Evolutionary conservation across 1,139 yeast genomes (phyloP).

Genomic region (Saccharomyces hybrid): DNA sequence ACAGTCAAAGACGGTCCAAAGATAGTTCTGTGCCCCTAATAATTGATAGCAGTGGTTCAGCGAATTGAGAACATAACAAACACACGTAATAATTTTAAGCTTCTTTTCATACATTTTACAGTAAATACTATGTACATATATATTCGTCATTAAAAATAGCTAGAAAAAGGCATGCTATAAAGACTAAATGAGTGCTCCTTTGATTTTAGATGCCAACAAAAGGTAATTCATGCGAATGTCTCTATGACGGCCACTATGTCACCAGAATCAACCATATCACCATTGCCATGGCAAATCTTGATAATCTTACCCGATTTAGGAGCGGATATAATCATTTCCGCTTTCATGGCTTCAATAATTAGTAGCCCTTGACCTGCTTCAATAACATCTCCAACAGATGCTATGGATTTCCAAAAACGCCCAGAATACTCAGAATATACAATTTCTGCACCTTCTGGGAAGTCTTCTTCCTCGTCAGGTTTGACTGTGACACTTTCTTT

Average conservation of each 20-base stretch:
- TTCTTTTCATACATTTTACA: neutral
- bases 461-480: conserved; percentile 42
- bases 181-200: neutral
- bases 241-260: conserved; percentile 75
- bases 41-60: neutral
- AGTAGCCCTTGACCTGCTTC: conserved; percentile 70
- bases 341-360: conserved; percentile 96
- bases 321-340: conserved; percentile 85
- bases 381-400: conserved; percentile 71
- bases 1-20: conserved; percentile 20
- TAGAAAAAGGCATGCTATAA: neutral
- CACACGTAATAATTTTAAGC: neutral
- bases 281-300: conserved; percentile 71
- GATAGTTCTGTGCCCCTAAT: conserved; percentile 28
- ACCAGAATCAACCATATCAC: conserved; percentile 95
- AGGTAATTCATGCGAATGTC: neutral
- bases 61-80: neutral
- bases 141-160: neutral
- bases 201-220: neutral
- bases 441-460: conserved; percentile 68
- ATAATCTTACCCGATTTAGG: conserved; percentile 68
- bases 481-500: conserved; percentile 38
- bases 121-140: neutral
- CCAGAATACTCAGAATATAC: conserved; percentile 94
- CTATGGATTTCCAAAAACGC: conserved; percentile 91